Evolutionary conservation across 1,284 basidiomycete species (phyloP), one percentile per base, ranked within the genome.

Genomic region (Wolfiporia cocos): DNA sequence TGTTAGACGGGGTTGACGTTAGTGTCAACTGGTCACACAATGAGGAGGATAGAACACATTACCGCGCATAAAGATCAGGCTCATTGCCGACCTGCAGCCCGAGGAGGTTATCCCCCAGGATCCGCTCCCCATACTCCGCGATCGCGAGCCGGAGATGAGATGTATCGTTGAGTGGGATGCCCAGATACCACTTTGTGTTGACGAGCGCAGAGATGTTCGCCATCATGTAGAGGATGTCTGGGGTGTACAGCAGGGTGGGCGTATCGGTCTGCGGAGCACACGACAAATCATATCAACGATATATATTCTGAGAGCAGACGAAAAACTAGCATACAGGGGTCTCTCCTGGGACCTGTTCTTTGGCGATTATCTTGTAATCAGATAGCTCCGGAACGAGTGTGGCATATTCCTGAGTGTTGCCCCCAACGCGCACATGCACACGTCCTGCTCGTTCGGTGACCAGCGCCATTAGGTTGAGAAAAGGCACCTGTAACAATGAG

Each of bases 391-490:
- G 38, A 19, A 58, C 52, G 20, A 61, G 42, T 7, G 47, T 48
- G 4, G 79, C 78, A 19, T 66, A 71, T 47, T 87, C 83, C 53
- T 87, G 84, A 2, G 81, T 81, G 60, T 89, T 89, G 41, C 86
- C 87, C 26, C 86, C 87, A 3, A 89, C 71, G 33, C 86, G 80
- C 14, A 89, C 62, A 32, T 66, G 59, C 4, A 83, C 69, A 4
- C 68, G 56, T 1, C 86, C 86, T 6, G 68, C 69, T 10, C 83
- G 74, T 37, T 78, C 70, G 47, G 70, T 64, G 32, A 89, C 65
- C 48, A 80, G 81, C 4, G 78, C 69, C 67, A 91, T 71, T 42
- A 89, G 73, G 61, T 90, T 90, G 14, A 34, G 35, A n/a, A 39
- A 41, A 5, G 40, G 40, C 7, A 49, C 33, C 30, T 42, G 35